Base-by-base conservation (phyloP, 1,284 basidiomycete genomes). In the Anthracocystis panici-leucophaei region DNA sequence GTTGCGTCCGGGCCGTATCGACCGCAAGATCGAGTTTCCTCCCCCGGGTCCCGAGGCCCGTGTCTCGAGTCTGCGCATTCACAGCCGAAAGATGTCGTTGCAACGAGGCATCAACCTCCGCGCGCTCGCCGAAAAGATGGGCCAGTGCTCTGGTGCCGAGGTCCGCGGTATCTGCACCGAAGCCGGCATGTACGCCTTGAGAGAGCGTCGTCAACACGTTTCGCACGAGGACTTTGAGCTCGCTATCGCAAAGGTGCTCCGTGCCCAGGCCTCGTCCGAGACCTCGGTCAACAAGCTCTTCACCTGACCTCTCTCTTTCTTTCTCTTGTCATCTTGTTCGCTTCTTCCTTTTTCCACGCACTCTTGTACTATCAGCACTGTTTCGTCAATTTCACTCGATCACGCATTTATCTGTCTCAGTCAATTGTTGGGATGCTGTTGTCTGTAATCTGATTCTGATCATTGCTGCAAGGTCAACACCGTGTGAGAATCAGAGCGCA, bases 211-310 rank as follows among this genome's bases (percentile, higher is more conserved):
- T 76, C 95, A 97, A 80, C 81, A 98, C 85, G 96, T 98, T 51
- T 96, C 94, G 2, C 95, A 98, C 86, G 96, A 98, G 82, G 96
- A 99, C 86, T 98, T 99, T 82, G 95, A 97, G 88, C 94, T 98
- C 87, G 95, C 95, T 38, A 92, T 99, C 16, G 94, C 95, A 5
- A 99, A 98, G 90, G 86, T 87, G 89, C 91, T 75, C 48, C 80
- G 84, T 64, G 84, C 85, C 54, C 81, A 86, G 46, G 78, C 77
- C 38, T 86, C 86, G 42, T 77, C 81, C 41, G 79, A 81, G 66
- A 86, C 83, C 48, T 82, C 78, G 20, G 76, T 79, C 52, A 84
- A 80, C 62, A 87, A 87, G 81, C 82, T 87, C 59, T 87, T 85
- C 77, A 86, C 84, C 51, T 86, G 82, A 65, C 58, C 33, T 46